phyloP scores from a whole-genome alignment of 2,329 filamentous ascomycete genomes.

The Colletotrichum sp. region DNA sequence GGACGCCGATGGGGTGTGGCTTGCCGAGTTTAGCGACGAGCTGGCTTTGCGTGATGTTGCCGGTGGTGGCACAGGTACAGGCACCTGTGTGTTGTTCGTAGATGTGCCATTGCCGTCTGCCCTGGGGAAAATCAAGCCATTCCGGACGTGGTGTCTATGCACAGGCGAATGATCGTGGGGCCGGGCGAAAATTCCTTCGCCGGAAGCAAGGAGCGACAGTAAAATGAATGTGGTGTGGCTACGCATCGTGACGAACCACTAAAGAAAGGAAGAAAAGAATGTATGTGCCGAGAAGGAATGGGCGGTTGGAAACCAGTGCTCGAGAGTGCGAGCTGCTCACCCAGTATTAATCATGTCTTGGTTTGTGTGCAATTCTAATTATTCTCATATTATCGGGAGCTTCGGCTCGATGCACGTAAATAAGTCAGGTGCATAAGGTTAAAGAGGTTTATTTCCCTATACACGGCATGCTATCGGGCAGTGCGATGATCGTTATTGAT shows the following conservation, averaged over 20 bases:
- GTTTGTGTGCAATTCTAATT: background rate
- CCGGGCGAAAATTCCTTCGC: background rate
- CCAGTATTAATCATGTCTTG: background rate
- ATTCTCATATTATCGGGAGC: background rate
- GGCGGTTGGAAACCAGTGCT: accelerated
- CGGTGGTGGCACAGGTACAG: background rate
- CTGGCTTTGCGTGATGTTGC: background rate
- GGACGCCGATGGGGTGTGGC: background rate
- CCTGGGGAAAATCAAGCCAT: background rate
- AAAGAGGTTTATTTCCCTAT: background rate
- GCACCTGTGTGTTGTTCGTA: background rate
- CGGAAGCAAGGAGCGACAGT: background rate
- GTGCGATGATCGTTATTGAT: background rate
- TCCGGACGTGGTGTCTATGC: background rate
- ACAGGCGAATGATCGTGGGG: background rate
- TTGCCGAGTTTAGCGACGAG: background rate
- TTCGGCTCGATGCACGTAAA: background rate
- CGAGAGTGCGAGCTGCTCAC: accelerated
- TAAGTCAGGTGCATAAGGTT: background rate
- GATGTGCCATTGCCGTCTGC: background rate
- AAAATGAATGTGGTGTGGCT: background rate
- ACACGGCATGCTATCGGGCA: background rate
- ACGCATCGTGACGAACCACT: background rate
- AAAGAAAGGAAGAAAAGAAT: background rate
- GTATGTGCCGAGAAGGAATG: background rate